These are phyloP conservation scores for Ilyonectria mors-panacis DNA, from an alignment of 2,329 filamentous ascomycete genomes.

Conservation along the genomic window DNA sequence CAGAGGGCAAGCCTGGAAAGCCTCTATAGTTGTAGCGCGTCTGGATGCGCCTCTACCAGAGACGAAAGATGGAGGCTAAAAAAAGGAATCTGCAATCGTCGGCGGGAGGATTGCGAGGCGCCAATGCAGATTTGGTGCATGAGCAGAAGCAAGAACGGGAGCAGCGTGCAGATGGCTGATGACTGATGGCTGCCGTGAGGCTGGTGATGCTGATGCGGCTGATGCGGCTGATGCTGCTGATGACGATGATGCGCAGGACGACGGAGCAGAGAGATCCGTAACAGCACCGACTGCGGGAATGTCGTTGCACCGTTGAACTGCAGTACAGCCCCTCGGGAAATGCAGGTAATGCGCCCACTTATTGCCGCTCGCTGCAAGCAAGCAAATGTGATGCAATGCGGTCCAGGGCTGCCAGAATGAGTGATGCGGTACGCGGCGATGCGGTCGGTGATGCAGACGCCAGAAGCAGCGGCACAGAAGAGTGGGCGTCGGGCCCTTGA, in stretches of 20 bases:
- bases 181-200: not conserved
- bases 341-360: not conserved
- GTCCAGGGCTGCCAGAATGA: not conserved
- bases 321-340: not conserved
- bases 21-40: not conserved
- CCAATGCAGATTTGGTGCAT: not conserved
- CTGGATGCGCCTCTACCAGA: not conserved
- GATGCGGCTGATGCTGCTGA: not conserved
- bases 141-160: not conserved
- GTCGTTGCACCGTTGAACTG: not conserved
- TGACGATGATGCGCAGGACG: not conserved
- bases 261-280: not conserved
- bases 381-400: not conserved
- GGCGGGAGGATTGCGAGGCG: conserved; percentile 1
- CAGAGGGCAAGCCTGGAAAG: not conserved
- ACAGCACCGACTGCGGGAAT: not conserved
- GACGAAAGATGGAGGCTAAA: not conserved
- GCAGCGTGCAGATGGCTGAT: not conserved
- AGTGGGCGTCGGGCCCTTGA: not conserved
- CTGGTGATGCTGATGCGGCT: not conserved
- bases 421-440: not conserved
- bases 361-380: not conserved
- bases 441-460: not conserved
- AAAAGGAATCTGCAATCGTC: not conserved
- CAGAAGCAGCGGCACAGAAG: not conserved